Base-by-base conservation (phyloP, 768 basidiomycete genomes). In the Phylloporus arenicola region DNA sequence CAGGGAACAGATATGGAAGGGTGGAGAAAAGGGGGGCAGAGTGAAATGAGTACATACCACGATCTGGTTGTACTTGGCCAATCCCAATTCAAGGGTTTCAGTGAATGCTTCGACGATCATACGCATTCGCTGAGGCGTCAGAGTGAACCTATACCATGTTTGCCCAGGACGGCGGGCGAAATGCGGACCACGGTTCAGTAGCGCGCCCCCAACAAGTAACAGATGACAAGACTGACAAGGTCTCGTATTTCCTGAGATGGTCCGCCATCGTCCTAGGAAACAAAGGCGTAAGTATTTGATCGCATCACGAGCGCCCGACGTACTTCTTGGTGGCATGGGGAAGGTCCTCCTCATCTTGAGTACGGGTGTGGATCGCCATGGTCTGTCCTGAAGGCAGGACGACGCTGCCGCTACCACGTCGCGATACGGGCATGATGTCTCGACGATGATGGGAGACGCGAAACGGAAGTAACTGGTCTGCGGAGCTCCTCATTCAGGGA, bases 31-130 rank as follows among this genome's bases (percentile, higher is more conserved):
- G 42, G 17, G n/a, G 19, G 2, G 14, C 25, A 20, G n/a, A 13
- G 39, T 33, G 48, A 11, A 33, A 34, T 12, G n/a, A 37, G 49
- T 48, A 82, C 92, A 59, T 68, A 95, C 95, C 69, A 98, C 93
- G 33, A 87, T 75, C 72, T 97, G 89, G 19, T 82, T 80, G 22
- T 78, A 76, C 69, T 94, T 86, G 57, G 86, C 74, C 44, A 99
- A 73, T 13, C 96, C 96, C 22, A 80, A 69, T 61, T 96, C 93
- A 24, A 99, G 78, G 2, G 88, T 83, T 42, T 97, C 94, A 65
- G 91, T 84, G 75, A 99, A 93, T 0, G 94, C 88, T 65, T 96
- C 91, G 22, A 94, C 92, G 63, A 98, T 96, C 82, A 94, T 95
- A 43, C 92, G 79, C 92, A 94, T 93, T 51, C 92, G 72, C 67